phyloP scores from a whole-genome alignment of 2,329 filamentous ascomycete species.

The Periconia sp. region DNA sequence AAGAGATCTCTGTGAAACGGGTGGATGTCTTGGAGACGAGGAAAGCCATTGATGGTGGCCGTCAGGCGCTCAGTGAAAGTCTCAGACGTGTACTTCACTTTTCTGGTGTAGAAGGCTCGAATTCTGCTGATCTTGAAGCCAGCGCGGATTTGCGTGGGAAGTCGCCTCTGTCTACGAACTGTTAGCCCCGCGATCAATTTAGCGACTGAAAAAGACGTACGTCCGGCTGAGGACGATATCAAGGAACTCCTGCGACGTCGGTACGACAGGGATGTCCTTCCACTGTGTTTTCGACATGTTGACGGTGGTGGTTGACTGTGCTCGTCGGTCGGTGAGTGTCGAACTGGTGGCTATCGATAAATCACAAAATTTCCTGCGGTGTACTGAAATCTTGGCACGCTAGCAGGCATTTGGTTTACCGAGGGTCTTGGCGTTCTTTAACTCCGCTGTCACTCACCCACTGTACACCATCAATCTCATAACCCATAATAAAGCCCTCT shows the following conservation, averaged over 20 bases:
- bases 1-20: constrained; percentile 89
- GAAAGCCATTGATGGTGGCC: constrained; percentile 86
- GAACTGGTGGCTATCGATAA: too few relatives aligned
- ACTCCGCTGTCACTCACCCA: too few relatives aligned
- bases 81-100: constrained; percentile 93
- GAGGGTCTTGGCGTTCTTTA: too few relatives aligned
- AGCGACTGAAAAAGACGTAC: constrained; percentile 13
- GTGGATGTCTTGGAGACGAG: constrained; percentile 90
- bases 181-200: constrained; percentile 19
- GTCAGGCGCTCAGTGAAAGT: constrained; percentile 94
- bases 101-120: constrained; percentile 93
- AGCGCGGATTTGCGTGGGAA: constrained; percentile 93
- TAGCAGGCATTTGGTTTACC: too few relatives aligned
- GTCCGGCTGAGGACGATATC: constrained; percentile 90
- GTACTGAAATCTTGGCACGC: too few relatives aligned
- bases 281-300: constrained; percentile 46
- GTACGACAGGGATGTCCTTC: constrained; percentile 80
- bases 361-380: too few relatives aligned
- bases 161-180: constrained; percentile 75
- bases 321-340: too few relatives aligned
- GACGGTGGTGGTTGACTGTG: too few relatives aligned
- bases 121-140: constrained; percentile 98
- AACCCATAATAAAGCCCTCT: too few relatives aligned
- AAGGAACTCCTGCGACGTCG: constrained; percentile 92
- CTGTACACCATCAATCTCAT: too few relatives aligned